Evolutionary conservation across 1,284 basidiomycete genomes (phyloP).

Genomic region (Tilletia walkeri): DNA sequence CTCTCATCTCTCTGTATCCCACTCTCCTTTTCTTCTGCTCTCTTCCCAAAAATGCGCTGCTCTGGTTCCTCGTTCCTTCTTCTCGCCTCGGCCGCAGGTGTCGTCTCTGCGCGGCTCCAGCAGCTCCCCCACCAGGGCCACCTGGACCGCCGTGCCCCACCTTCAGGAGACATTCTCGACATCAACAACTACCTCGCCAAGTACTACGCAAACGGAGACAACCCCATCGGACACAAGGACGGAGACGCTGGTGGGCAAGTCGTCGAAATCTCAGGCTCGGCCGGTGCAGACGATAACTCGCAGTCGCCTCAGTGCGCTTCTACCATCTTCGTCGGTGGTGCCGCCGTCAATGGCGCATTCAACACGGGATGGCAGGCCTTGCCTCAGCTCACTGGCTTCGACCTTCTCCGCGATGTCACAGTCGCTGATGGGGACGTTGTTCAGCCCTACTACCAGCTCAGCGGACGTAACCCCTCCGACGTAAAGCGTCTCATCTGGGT

Average conservation of each 20-base stretch:
- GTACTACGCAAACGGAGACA: constrained; percentile 42
- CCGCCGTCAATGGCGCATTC: constrained; percentile 38
- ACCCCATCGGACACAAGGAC: constrained; percentile 32
- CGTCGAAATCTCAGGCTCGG: constrained; percentile 36
- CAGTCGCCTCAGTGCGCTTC: constrained; percentile 35
- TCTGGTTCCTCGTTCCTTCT: background rate
- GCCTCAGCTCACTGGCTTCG: constrained; percentile 48
- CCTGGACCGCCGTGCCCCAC: constrained; percentile 4
- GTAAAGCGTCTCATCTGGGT: constrained; percentile 42
- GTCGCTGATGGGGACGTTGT: constrained; percentile 30
- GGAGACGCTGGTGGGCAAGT: constrained; percentile 42
- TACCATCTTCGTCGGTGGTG: constrained; percentile 46
- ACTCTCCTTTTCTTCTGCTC: background rate
- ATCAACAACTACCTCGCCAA: constrained; percentile 20
- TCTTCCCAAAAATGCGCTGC: background rate
- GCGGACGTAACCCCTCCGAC: constrained; percentile 28
- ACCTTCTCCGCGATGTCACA: constrained; percentile 38
- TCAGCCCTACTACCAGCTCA: constrained; percentile 40
- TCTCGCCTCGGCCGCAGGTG: background rate
- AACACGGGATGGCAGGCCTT: constrained; percentile 40
- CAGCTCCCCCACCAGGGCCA: constrained; percentile 11
- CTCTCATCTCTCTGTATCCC: background rate
- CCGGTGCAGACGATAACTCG: constrained; percentile 43
- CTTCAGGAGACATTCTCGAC: constrained; percentile 21
- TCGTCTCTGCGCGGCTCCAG: constrained; percentile 1